phyloP scores from a whole-genome alignment of 768 basidiomycete species.

The Pisolithus microcarpus region DNA sequence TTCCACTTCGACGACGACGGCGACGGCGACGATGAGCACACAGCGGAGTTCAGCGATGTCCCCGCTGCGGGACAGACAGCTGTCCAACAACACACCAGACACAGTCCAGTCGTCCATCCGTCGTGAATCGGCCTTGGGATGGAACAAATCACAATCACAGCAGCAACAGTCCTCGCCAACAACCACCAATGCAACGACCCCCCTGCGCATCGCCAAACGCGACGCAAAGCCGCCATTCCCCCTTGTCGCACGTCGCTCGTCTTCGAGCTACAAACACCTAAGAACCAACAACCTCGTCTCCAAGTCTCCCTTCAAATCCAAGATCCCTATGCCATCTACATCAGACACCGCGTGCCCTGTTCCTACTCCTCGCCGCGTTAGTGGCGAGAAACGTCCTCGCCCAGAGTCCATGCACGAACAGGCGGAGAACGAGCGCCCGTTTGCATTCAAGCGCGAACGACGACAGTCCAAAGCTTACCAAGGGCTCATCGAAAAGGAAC shows the following conservation, averaged over 20 bases:
- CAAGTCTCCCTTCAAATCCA: constrained; percentile 79
- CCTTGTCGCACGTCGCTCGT: constrained; percentile 60
- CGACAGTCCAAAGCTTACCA: constrained; percentile 71
- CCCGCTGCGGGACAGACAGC: constrained; percentile 46
- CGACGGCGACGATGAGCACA: constrained; percentile 19
- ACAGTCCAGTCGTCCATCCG: constrained; percentile 56
- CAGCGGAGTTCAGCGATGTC: constrained; percentile 29
- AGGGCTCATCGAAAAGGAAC: constrained; percentile 65
- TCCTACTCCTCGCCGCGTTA: constrained; percentile 42
- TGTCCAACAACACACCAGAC: constrained; percentile 57
- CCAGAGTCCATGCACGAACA: constrained; percentile 66
- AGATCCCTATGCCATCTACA: constrained; percentile 43
- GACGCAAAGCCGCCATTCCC: constrained; percentile 42
- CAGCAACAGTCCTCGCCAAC: constrained; percentile 1
- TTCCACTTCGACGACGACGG: constrained; percentile 12
- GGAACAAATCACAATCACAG: constrained; percentile 39
- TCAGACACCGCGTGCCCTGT: constrained; percentile 9
- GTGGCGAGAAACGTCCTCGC: constrained; percentile 73
- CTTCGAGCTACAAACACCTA: constrained; percentile 75
- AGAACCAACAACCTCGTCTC: constrained; percentile 72
- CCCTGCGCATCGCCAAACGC: constrained; percentile 70
- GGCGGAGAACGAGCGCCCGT: constrained; percentile 65
- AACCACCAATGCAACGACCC: constrained; percentile 40
- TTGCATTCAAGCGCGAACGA: constrained; percentile 63
- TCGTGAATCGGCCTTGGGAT: constrained; percentile 59